Conservation (phyloP, 345 rosid species). For the Clausena lansium region DNA sequence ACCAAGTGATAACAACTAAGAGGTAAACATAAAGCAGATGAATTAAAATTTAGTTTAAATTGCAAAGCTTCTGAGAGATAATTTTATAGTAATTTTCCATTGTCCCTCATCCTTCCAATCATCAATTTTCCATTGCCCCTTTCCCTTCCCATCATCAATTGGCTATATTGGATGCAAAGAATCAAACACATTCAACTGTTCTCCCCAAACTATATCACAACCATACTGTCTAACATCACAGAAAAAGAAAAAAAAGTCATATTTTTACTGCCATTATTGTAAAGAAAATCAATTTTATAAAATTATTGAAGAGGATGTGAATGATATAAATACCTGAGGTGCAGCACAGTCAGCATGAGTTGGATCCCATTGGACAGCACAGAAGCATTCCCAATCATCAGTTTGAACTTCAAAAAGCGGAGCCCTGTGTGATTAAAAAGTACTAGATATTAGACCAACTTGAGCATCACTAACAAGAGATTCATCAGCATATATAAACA, state of each 20-base stretch:
- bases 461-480: conserved; percentile 6
- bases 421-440: conserved; percentile 57
- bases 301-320: neutral
- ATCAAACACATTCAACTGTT: neutral
- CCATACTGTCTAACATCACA: neutral
- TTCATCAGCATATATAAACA: neutral
- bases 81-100: neutral
- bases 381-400: conserved; percentile 91
- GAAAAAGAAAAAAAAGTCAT: too few relatives aligned
- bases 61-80: neutral
- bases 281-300: neutral
- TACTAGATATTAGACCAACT: conserved; percentile 1
- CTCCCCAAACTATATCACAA: neutral
- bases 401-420: conserved; percentile 89
- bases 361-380: conserved; percentile 84
- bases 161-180: neutral
- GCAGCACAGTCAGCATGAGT: conserved; percentile 83
- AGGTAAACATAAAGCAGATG: neutral
- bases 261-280: neutral
- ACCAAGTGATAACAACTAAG: too few relatives aligned
- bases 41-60: neutral
- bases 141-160: neutral
- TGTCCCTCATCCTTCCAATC: neutral
- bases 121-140: neutral
- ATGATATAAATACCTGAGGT: conserved; percentile 64